Base-by-base conservation (phyloP, 2,329 filamentous ascomycete genomes). In the Lachnum nothofagi region DNA sequence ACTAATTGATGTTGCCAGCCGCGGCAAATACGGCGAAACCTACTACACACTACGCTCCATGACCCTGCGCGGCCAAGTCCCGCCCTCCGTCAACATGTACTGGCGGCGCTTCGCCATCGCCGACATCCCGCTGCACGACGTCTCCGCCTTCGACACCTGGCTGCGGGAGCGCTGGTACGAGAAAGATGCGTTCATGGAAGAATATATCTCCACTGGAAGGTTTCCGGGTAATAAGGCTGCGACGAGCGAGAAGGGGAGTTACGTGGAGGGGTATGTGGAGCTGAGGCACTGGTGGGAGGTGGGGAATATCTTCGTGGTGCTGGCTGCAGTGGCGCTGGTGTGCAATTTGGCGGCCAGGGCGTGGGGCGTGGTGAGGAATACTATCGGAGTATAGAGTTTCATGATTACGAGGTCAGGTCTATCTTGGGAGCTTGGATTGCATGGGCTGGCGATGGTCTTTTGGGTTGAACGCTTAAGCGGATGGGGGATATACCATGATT, bases 11-110 rank as follows among this genome's bases (percentile, higher is more conserved):
- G 47, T 33, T 65, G 56, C 20, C 85, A 66, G 56, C 20, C 85
- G 84, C 50, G 87, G 85, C 33, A 78, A 86, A 60, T 96, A 85
- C 58, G 91, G 91, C n/a, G 91, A 97, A 65, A 82, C 94, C 42
- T 86, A 88, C 61, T 97, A 94, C 68, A 91, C 88, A 0, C 75
- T 98, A 3, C 79, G 81, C 2, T 90, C 90, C 42, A 94, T 89
- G 3, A 95, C 93, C 65, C 84, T 96, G 54, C 82, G 93, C 66
- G 91, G 93, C 10, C 82, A 88, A 1, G 85, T 91, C 0, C 93
- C 91, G 1, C 95, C 91, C 66, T 95, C 90, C 1, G 91, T 97
- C 62, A 97, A 96, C 68, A 91, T 97, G 74, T 86, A 95, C 69
- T 98, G 91, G 89, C 82, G 93, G 45, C 83, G 90, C 8, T 96